phyloP scores from a whole-genome alignment of 257 asterid genomes.

The Scutellaria baicalensis region DNA sequence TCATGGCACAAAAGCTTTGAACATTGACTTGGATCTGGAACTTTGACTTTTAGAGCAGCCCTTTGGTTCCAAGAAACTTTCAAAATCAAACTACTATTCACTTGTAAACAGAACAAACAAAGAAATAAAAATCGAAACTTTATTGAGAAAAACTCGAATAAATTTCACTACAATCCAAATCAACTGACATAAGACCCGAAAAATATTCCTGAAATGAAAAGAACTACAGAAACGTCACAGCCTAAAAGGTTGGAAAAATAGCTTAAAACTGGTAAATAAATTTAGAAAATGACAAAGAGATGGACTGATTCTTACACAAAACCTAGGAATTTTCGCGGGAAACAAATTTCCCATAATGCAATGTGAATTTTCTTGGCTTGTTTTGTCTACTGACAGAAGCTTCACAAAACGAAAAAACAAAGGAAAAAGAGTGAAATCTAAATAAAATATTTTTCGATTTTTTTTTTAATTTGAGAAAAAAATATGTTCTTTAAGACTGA shows the following conservation, averaged over 20 bases:
- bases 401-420: not conserved
- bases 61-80: conserved; percentile 12
- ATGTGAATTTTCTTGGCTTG: not conserved
- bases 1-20: conserved; percentile 54
- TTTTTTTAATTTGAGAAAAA: not conserved
- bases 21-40: conserved; percentile 60
- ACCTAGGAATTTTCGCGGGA: conserved; percentile 9
- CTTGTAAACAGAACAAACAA: not conserved
- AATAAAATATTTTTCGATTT: no score
- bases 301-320: not conserved
- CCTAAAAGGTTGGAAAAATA: not conserved
- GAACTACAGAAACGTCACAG: no score
- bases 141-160: no score
- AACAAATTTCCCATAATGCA: not conserved
- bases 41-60: conserved; percentile 24
- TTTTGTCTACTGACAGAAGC: not conserved
- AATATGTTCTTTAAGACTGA: not conserved
- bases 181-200: not conserved
- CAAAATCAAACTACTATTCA: conserved; percentile 1
- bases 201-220: no score
- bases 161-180: no score
- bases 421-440: no score
- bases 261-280: not conserved
- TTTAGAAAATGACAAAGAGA: not conserved
- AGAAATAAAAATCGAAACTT: not conserved